These are phyloP conservation scores for Aspergillus melleus DNA, from an alignment of 2,329 filamentous ascomycete species.

Conservation along the genomic window DNA sequence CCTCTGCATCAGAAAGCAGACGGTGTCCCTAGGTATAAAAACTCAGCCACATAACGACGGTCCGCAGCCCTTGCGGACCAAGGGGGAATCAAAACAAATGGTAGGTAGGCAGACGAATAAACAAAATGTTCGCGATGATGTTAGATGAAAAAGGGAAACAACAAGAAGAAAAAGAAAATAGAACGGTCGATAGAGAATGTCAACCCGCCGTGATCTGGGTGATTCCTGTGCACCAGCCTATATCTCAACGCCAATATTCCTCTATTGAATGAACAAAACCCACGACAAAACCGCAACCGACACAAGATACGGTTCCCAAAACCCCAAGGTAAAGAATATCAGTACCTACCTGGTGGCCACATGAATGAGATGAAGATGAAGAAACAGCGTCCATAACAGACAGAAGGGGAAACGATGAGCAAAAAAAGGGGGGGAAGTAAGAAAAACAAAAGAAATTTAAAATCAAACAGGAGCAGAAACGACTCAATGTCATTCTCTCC, in stretches of 20 bases:
- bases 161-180: neutral
- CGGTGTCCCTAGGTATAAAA: conserved; percentile 22
- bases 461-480: conserved; percentile 3
- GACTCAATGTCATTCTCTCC: conserved; percentile 20
- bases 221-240: conserved; percentile 10
- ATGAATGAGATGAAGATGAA: neutral
- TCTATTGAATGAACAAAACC: conserved; percentile 15
- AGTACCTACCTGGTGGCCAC: no score
- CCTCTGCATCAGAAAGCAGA: conserved; percentile 4
- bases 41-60: conserved; percentile 20
- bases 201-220: conserved; percentile 8
- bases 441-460: neutral
- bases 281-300: neutral
- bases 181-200: conserved; percentile 10
- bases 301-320: neutral
- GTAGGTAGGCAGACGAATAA: conserved; percentile 1
- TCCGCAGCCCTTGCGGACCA: conserved; percentile 4
- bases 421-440: neutral
- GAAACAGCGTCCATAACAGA: neutral
- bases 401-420: neutral
- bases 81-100: conserved; percentile 8
- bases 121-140: neutral
- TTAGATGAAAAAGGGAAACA: neutral
- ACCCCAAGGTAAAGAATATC: no score
- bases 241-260: conserved; percentile 28